Evolutionary conservation across 441 rosid genomes (phyloP).

Genomic region (Gossypium trilobum): DNA sequence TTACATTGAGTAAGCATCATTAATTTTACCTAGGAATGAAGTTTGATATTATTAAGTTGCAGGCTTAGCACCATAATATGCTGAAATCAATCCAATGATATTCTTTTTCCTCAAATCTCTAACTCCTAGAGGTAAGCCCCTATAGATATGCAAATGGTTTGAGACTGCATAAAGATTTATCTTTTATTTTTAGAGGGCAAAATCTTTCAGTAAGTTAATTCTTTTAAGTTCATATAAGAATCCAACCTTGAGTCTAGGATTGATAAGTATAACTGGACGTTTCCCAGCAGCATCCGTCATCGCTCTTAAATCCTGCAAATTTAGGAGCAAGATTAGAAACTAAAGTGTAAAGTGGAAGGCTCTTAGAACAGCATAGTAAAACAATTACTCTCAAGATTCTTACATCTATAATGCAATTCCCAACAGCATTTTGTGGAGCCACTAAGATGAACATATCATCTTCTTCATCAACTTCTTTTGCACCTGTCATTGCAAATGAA

Average conservation of each 20-base stretch:
- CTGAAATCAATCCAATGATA: not conserved
- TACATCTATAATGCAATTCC: constrained; percentile 86
- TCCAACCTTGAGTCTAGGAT: constrained; percentile 77
- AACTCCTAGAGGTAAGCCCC: not conserved
- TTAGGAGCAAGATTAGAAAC: constrained; percentile 9
- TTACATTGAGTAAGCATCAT: not conserved
- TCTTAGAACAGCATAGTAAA: constrained; percentile 2
- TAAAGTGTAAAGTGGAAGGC: constrained; percentile 7
- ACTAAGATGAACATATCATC: constrained; percentile 84
- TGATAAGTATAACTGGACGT: constrained; percentile 77
- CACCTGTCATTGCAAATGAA: constrained; percentile 35
- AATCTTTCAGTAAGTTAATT: constrained; percentile 3
- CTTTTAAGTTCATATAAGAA: constrained; percentile 3
- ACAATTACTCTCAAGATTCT: constrained; percentile 21
- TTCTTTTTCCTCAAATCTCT: not conserved
- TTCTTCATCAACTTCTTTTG: constrained; percentile 64
- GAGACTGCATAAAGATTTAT: not conserved
- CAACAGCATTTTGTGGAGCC: constrained; percentile 95
- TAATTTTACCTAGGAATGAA: not conserved
- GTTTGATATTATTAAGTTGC: not conserved
- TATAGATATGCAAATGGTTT: not conserved
- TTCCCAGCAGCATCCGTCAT: constrained; percentile 87
- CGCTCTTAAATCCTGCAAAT: constrained; percentile 64
- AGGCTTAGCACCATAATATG: not conserved
- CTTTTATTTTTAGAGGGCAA: not conserved